These are phyloP conservation scores for Colletotrichum echinochloae DNA, from an alignment of 2,329 filamentous ascomycete species.

Conservation along the genomic window DNA sequence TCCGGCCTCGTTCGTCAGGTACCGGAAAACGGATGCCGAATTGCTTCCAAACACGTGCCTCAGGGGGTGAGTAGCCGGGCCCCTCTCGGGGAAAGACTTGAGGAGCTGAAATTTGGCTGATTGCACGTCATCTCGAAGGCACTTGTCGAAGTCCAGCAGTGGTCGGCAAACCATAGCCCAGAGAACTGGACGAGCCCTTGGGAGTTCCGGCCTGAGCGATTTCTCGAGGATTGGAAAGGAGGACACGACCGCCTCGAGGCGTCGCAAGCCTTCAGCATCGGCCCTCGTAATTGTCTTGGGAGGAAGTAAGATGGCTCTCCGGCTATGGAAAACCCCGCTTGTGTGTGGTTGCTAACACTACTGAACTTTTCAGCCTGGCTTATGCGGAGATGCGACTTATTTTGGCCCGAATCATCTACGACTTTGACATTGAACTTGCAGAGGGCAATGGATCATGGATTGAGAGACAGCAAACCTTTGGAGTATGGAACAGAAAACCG, in stretches of 20 bases:
- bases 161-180: constrained; percentile 12
- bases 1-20: constrained; percentile 45
- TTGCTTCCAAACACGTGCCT: constrained; percentile 49
- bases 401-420: constrained; percentile 22
- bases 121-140: constrained; percentile 12
- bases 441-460: constrained; percentile 5
- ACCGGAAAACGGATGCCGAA: constrained; percentile 47
- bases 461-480: not conserved
- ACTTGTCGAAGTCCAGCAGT: constrained; percentile 23
- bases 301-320: constrained; percentile 44
- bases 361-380: constrained; percentile 3
- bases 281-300: constrained; percentile 35
- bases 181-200: constrained; percentile 50
- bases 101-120: not conserved
- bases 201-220: constrained; percentile 28
- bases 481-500: constrained; percentile 9
- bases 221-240: not conserved
- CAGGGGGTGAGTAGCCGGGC: constrained; percentile 47
- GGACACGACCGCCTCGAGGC: constrained; percentile 13
- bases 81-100: not conserved
- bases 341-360: constrained; percentile 33
- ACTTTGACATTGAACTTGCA: constrained; percentile 3
- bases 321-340: not conserved
- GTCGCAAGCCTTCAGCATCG: constrained; percentile 20
- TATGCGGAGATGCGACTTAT: constrained; percentile 34